phyloP scores from a whole-genome alignment of 768 basidiomycete genomes.

The Trametes elegans region DNA sequence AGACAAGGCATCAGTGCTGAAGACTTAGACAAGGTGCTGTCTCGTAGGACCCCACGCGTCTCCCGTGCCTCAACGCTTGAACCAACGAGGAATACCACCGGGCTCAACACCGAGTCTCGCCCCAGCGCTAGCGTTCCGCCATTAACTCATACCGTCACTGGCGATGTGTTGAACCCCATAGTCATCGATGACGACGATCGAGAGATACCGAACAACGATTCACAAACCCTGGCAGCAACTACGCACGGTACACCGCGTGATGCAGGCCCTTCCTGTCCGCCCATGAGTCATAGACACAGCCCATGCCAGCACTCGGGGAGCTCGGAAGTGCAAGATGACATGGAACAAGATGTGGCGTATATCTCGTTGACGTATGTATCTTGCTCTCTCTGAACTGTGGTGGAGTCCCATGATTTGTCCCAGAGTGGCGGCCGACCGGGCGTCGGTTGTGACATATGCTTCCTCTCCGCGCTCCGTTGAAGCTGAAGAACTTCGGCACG shows the following conservation, averaged over 20 bases:
- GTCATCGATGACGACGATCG: conserved; percentile 12
- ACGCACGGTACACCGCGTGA: too few relatives aligned
- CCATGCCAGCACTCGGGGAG: too few relatives aligned
- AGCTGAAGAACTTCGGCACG: neutral
- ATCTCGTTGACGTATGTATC: neutral
- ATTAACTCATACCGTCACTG: neutral
- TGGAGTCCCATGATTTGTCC: neutral
- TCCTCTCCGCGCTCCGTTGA: neutral
- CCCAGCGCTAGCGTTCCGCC: neutral
- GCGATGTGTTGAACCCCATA: conserved; percentile 8
- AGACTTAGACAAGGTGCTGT: conserved; percentile 15
- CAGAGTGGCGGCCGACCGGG: neutral
- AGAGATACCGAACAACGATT: too few relatives aligned
- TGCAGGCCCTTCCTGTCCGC: too few relatives aligned
- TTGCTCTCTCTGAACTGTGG: neutral
- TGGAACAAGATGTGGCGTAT: neutral
- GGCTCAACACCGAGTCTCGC: neutral
- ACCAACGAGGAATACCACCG: neutral
- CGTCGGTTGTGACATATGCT: conserved; percentile 3
- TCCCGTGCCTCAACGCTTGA: neutral
- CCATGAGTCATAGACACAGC: neutral
- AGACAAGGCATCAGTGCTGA: conserved; percentile 16
- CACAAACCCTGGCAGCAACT: too few relatives aligned
- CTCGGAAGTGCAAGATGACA: neutral
- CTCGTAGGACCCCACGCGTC: neutral